Base-by-base conservation (phyloP, 768 basidiomycete species). In the Calocybe indica region DNA sequence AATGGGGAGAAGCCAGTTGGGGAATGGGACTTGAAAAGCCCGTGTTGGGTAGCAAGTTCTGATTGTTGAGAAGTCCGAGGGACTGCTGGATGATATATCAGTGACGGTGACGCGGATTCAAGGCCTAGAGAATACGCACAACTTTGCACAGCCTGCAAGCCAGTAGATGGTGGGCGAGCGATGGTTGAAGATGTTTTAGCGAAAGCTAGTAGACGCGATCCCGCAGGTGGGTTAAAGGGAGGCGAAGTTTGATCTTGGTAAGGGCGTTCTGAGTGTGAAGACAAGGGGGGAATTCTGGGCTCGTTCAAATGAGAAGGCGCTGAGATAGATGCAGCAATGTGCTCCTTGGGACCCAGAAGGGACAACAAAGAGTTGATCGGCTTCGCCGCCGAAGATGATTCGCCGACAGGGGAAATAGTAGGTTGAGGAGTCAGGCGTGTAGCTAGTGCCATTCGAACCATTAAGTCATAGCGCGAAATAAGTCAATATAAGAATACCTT, bases 1-100 rank as follows among this genome's bases (percentile, higher is more conserved):
- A 83, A 83, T 0, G 80, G 79, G 9, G 75, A 77, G 55, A 83
- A 82, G 12, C 70, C 70, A 28, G 67, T 58, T 34, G 53, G 50
- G 37, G 62, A 22, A 22, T 22, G 22, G 22, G 22, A 22, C 22
- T 22, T 22, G 22, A 22, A 2, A 22, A 22, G 22, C 22, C 22
- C 22, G 22, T 22, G 22, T 22, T 22, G 22, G 22, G 22, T 22
- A 22, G 22, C 22, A 4, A 22, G 22, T 22, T 22, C 22, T 22
- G 22, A 22, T 22, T 22, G 22, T 4, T 22, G 22, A 4, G 22
- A 22, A 22, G 22, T 4, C 22, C 22, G 22, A 22, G 22, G 22
- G 22, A 22, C 22, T 22, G 22, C 22, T 22, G 22, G 22, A 22
- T 22, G 22, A 22, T 22, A 22, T 22, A 22, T 22, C 22, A 22